A percentile compares a stretch with the other conserved stretches of the same genome.
These are phyloP conservation scores for Penicillium crustosum DNA, from an alignment of 2,329 filamentous ascomycete genomes.

Conservation along the genomic window DNA sequence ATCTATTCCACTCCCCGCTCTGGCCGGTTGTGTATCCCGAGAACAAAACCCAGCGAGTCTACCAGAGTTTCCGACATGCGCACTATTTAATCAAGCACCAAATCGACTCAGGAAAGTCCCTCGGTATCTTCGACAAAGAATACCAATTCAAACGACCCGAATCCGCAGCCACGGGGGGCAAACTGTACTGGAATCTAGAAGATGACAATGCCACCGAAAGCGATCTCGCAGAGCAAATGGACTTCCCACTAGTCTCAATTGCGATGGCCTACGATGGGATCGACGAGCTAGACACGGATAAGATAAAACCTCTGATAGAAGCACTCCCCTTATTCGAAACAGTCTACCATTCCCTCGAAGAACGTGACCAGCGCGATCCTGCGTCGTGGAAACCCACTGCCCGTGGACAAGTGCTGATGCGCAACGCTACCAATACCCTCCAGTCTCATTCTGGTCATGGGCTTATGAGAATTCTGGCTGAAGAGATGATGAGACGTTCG, in stretches of 20 bases:
- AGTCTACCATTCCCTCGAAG: neutral
- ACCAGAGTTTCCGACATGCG: neutral
- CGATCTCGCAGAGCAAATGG: neutral
- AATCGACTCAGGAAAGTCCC: neutral
- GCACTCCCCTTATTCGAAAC: neutral
- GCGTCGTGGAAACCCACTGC: neutral
- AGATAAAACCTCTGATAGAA: neutral
- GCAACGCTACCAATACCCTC: neutral
- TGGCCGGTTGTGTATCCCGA: neutral
- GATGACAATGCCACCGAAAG: neutral
- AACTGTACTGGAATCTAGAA: neutral
- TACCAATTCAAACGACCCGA: neutral
- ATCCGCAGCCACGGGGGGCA: neutral
- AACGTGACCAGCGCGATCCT: neutral
- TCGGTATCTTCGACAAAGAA: neutral
- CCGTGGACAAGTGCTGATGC: neutral
- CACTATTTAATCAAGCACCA: neutral
- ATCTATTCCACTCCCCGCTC: neutral
- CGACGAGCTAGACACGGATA: neutral
- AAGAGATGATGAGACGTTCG: slow-evolving; percentile 1
- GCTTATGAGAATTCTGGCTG: neutral
- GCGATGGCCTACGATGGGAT: neutral
- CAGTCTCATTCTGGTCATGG: neutral
- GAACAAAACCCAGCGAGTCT: neutral
- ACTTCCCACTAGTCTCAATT: neutral